Evolutionary conservation across 106 monocot species (phyloP), one percentile per base, ranked within the genome.

Genomic region (Platanthera zijinensis): DNA sequence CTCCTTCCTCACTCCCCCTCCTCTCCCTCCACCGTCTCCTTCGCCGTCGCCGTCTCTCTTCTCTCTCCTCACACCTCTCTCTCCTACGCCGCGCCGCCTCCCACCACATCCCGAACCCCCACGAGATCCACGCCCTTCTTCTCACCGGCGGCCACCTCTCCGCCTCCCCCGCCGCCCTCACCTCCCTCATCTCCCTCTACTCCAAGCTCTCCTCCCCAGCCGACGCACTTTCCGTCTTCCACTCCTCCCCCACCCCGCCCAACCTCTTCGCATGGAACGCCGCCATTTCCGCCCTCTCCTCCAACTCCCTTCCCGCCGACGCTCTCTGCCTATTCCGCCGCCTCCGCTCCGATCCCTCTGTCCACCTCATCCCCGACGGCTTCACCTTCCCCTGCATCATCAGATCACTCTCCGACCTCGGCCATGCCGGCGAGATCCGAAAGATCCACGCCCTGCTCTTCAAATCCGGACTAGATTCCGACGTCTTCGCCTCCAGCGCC

Each of bases 111-210:
- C 13, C 76, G 62, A 75, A 51, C 14, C 77, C 83, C 12, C 71
- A 67, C 6, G 73, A 79, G 51, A 8, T 84, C 76, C 92, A 92
- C 54, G 74, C 81, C 11, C 75, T 73, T 8, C 75, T 85, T 15
- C 47, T 85, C 79, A 54, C 77, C 52, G 28, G 79, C 77, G 78
- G 81, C 6, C 74, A 86, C 74, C 84, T 88, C 79, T 82, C 80
- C 67, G 50, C 78, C 10, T 85, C 85, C 53, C 88, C 90, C 62
- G 73, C 75, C 52, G 51, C 73, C 51, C 62, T 82, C 82, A 89
- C 94, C 72, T 74, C 84, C 78, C 86, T 95, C 57, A 87, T 89
- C 82, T 79, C 82, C 59, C 75, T 85, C 89, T 91, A 95, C 80
- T 87, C 89, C 84, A 70, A 59, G 12, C 76, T 57, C 82, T 54